Evolutionary conservation across 108 stramenopile species (phyloP), one percentile per base, ranked within the genome.

Genomic region (Schizochytrium sp.): DNA sequence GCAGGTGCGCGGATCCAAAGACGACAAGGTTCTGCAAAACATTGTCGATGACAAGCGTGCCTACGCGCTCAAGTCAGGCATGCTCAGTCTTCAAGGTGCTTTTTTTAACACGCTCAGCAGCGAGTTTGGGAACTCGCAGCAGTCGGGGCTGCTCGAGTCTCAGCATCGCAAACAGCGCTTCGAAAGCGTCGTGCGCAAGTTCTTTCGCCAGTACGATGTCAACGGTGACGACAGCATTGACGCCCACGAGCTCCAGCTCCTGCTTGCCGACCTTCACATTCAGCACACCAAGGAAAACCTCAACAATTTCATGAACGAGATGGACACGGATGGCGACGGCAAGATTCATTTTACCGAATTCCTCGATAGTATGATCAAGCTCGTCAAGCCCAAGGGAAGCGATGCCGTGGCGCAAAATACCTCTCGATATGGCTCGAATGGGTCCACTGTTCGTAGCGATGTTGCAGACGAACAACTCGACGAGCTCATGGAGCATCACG

Each of bases 241-340:
- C 51, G 92, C 87, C 69, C 72, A 90, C 6, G 98, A 99, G 89
- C 91, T 97, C 44, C 72, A 89, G 53, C 88, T 92, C 5, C 92
- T 97, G 60, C 93, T 96, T 72, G 87, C 57, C 58, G 98, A 98
- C 89, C 96, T 98, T 57, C 95, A 96, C 60, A 97, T 98, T 87
- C 88, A 89, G 23, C 91, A 96, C 58, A 83, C 87, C 23, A 91
- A 93, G 29, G 72, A 89, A 4, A 89, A 94, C 55, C 88, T 96
- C 47, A 72, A 93, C 21, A 72, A 90, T 14, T 87, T 98, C 48
- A 92, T 96, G 55, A 57, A 48, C 12, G 88, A 93, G 47, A 95
- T 95, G 58, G 98, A 97, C 88, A 90, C 72, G 2, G 95, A 98
- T 88, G 72, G 90, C 5, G 92, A 90, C 58, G 96, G 95, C 18